Base-by-base conservation (phyloP, 108 stramenopile species). In the Stephanodiscus triporus region DNA sequence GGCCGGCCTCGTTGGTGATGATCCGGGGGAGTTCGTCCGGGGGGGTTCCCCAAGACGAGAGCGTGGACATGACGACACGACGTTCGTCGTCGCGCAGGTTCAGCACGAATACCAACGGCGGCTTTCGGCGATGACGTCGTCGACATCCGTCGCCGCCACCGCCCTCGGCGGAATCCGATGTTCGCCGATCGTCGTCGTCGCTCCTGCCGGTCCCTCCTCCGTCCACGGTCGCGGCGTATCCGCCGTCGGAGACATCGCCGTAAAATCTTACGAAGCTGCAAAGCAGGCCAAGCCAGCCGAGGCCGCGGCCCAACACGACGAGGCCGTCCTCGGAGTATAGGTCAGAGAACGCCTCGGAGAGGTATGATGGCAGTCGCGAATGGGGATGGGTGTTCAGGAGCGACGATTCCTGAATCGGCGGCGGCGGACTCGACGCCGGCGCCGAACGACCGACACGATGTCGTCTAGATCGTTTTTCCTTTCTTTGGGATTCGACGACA, bases 311-410 rank as follows among this genome's bases (percentile, higher is more conserved):
- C 79, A 97, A 60, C 2, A 97, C 95, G 9, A 91, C 72, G 26
- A 98, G 77, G 8, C 98, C 98, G 74, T 98, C 98, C 62, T 97
- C 87, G 29, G 84, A 71, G 64, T 95, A 92, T 11, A 97, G 71
- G 49, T 97, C 96, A 11, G 80, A 83, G 78, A 98, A 98, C 22
- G 94, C 95, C 63, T 92, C 91, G 19, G 91, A 86, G 65, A 95
- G 78, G 70, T 90, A 95, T 29, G 87, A 69, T 2, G 94, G 94
- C 8, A 95, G 78, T 58, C 75, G 81, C 0, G 81, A 70, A 66
- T 82, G 75, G 22, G 67, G 66, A 19, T 75, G 73, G 17, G 58
- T 70, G 63, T 81, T 75, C 48, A 74, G 55, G 9, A 66, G 43
- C 30, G 43, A 45, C 16, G 43, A 9, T 42, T 42, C 40, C 9